Percentiles rank a stretch among this genome's conserved stretches.
phyloP scores from a whole-genome alignment of 2,329 filamentous ascomycete genomes.

The Aspergillus pseudotamarii region DNA sequence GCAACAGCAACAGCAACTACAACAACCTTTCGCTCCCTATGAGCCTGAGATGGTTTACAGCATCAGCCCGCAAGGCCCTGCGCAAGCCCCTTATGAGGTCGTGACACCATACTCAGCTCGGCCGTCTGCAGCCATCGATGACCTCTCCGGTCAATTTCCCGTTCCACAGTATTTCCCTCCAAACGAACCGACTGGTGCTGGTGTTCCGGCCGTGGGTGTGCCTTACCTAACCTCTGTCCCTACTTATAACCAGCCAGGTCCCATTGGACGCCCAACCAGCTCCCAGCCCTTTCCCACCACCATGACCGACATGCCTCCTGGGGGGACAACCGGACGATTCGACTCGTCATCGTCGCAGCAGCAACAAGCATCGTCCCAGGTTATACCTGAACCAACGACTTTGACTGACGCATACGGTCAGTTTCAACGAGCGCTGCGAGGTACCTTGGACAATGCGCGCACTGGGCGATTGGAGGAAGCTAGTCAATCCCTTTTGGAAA shows the following conservation, averaged over 20 bases:
- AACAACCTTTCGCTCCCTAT: slow-evolving; percentile 55
- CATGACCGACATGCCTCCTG: slow-evolving; percentile 53
- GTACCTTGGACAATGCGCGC: slow-evolving; percentile 72
- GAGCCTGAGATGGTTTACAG: slow-evolving; percentile 77
- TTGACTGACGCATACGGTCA: slow-evolving; percentile 70
- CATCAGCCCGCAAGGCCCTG: slow-evolving; percentile 65
- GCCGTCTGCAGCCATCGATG: slow-evolving; percentile 76
- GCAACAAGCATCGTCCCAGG: slow-evolving; percentile 29
- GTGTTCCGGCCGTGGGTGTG: slow-evolving; percentile 58
- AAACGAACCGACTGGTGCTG: slow-evolving; percentile 65
- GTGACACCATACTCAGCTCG: slow-evolving; percentile 74
- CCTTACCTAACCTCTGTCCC: slow-evolving; percentile 67
- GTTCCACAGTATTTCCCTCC: slow-evolving; percentile 74
- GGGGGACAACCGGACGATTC: slow-evolving; percentile 41
- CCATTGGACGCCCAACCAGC: slow-evolving; percentile 54
- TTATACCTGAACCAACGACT: slow-evolving; percentile 48
- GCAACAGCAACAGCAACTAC: slow-evolving; percentile 59
- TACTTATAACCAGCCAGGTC: slow-evolving; percentile 63
- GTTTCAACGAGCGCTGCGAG: slow-evolving; percentile 59
- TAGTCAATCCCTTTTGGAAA: slow-evolving; percentile 59
- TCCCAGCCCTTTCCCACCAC: slow-evolving; percentile 55
- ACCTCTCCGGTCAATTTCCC: slow-evolving; percentile 69
- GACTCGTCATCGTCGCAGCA: slow-evolving; percentile 32
- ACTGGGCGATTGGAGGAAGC: slow-evolving; percentile 64
- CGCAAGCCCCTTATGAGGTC: slow-evolving; percentile 70